phyloP scores from a whole-genome alignment of 1,284 basidiomycete species.

The Agaricales sp. region DNA sequence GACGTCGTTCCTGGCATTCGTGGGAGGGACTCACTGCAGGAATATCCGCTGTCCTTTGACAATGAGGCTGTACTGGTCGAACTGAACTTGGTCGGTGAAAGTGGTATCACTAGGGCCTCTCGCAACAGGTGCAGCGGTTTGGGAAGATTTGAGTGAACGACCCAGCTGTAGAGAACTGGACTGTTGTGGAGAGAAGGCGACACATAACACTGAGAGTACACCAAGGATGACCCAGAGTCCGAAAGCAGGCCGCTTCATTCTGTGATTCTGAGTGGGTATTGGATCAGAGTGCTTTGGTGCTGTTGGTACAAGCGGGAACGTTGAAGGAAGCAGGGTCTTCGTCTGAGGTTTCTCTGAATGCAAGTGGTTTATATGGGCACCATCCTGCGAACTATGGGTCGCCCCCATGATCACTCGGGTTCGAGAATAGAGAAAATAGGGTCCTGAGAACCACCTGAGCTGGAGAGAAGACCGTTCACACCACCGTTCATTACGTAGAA shows the following conservation, averaged over 20 bases:
- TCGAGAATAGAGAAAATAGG: neutral
- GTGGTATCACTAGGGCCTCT: neutral
- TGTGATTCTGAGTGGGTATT: neutral
- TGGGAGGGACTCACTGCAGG: constrained; percentile 29
- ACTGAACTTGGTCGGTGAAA: constrained; percentile 14
- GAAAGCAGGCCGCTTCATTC: neutral
- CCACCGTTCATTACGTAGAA: no score
- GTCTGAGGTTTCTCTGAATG: neutral
- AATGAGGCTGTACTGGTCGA: constrained; percentile 49
- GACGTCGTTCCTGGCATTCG: neutral
- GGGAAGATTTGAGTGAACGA: neutral
- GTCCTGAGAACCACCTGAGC: neutral
- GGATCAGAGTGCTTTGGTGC: neutral
- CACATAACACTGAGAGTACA: neutral
- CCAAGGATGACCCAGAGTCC: neutral
- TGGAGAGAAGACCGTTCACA: no score
- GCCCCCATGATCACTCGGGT: neutral
- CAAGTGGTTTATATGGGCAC: neutral
- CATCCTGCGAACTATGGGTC: neutral
- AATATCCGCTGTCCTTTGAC: constrained; percentile 45
- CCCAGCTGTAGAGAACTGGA: no score
- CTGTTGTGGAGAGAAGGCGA: neutral
- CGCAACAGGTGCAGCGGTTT: neutral
- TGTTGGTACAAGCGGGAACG: neutral
- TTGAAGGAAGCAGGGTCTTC: neutral